These are phyloP conservation scores for Eimeria sp. DNA, from an alignment of 169 alveolate species.

Conservation along the genomic window DNA sequence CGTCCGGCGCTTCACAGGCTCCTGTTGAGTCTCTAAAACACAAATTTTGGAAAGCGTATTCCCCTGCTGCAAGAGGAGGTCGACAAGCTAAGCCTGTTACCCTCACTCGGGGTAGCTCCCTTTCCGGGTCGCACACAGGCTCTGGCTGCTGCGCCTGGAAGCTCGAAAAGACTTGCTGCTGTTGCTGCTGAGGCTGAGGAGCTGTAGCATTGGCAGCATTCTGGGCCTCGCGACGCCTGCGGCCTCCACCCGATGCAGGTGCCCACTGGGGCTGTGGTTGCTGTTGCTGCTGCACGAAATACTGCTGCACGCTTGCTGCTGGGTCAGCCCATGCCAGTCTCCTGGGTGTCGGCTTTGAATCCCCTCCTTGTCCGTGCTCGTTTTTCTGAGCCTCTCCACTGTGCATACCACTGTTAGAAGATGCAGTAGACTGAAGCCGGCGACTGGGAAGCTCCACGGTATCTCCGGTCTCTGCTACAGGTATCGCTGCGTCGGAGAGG, in stretches of 20 bases:
- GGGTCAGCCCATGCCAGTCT: slow-evolving; percentile 64
- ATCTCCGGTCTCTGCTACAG: slow-evolving; percentile 52
- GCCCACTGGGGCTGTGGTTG: not conserved
- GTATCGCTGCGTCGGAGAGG: slow-evolving; percentile 26
- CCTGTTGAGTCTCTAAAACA: slow-evolving; percentile 70
- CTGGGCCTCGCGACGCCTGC: slow-evolving; percentile 39
- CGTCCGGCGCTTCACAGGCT: slow-evolving; percentile 80
- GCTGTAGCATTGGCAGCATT: slow-evolving; percentile 17
- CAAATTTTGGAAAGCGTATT: slow-evolving; percentile 68
- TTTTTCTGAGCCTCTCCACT: not conserved
- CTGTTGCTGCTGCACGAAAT: slow-evolving; percentile 29
- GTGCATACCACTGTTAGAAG: not conserved
- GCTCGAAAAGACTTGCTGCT: not conserved
- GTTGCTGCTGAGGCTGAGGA: not conserved
- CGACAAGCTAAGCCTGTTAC: slow-evolving; percentile 79
- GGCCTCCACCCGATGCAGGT: not conserved
- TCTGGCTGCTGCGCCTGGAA: slow-evolving; percentile 7
- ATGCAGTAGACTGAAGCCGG: slow-evolving; percentile 2
- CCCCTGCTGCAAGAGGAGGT: slow-evolving; percentile 74
- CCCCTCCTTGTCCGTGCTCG: too few relatives aligned
- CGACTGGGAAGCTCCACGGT: slow-evolving; percentile 24
- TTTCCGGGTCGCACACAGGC: slow-evolving; percentile 44
- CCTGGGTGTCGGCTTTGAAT: not conserved
- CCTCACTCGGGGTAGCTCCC: slow-evolving; percentile 60
- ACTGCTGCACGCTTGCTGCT: slow-evolving; percentile 49